These are phyloP conservation scores for Astrocystis sublimbata DNA, from an alignment of 495 filamentous ascomycete genomes.

Conservation along the genomic window DNA sequence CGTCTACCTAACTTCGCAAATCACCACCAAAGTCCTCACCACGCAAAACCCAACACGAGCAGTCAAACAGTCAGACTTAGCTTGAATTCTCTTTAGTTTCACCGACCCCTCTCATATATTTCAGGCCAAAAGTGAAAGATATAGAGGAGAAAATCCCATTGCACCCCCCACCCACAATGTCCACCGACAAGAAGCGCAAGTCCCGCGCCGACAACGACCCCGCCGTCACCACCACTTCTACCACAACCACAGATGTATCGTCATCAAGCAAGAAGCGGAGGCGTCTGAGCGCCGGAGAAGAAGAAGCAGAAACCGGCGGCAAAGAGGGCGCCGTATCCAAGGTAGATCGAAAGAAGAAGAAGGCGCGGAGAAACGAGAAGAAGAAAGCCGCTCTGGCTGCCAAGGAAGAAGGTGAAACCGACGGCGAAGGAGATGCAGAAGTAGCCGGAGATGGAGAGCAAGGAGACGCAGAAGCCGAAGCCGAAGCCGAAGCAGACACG, in stretches of 20 bases:
- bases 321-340: too few relatives aligned
- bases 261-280: constrained; percentile 27
- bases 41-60: too few relatives aligned
- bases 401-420: too few relatives aligned
- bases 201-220: not conserved
- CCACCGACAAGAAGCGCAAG: constrained; percentile 12
- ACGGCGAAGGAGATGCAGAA: not conserved
- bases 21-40: too few relatives aligned
- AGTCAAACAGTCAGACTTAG: too few relatives aligned
- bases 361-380: constrained; percentile 29
- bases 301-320: not conserved
- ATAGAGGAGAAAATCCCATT: too few relatives aligned
- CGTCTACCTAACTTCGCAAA: not conserved
- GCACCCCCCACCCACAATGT: not conserved
- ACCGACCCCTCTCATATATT: not conserved
- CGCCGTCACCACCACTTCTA: constrained; percentile 2
- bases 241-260: not conserved
- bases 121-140: too few relatives aligned
- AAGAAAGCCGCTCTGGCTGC: constrained; percentile 20
- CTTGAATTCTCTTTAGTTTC: too few relatives aligned
- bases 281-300: constrained; percentile 10
- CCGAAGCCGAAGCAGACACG: constrained; percentile 9
- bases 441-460: not conserved
- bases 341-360: constrained; percentile 27
- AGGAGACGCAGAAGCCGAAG: constrained; percentile 16